Conservation (phyloP, 2,329 filamentous ascomycete genomes). For the Ceratocystis papillata region DNA sequence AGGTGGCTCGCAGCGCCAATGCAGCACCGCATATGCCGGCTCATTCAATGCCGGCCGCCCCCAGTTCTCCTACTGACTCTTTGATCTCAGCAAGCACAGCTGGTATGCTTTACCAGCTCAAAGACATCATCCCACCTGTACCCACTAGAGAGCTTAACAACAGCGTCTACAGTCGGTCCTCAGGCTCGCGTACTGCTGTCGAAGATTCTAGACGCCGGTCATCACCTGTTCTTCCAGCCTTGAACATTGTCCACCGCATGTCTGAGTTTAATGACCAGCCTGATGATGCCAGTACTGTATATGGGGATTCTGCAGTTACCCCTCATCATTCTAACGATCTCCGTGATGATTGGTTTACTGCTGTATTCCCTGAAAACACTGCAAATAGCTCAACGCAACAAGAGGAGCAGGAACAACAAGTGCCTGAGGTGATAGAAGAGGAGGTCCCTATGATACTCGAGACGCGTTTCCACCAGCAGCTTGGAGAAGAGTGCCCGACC, state of each 20-base stretch:
- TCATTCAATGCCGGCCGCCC: not conserved
- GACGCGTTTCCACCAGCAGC: conserved; percentile 43
- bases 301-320: conserved; percentile 44
- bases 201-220: conserved; percentile 37
- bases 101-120: conserved; percentile 31
- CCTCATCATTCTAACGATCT: conserved; percentile 38
- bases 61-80: conserved; percentile 25
- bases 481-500: conserved; percentile 48
- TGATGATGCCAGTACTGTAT: conserved; percentile 37
- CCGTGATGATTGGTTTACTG: conserved; percentile 29
- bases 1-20: conserved; percentile 22
- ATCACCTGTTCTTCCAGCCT: conserved; percentile 40
- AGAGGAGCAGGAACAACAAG: conserved; percentile 6
- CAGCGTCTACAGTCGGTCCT: not conserved
- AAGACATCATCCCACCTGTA: conserved; percentile 30
- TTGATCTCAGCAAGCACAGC: conserved; percentile 33
- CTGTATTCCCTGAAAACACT: conserved; percentile 4
- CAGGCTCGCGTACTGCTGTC: conserved; percentile 27
- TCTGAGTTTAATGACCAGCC: conserved; percentile 33
- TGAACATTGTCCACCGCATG: conserved; percentile 29
- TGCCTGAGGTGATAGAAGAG: conserved; percentile 36
- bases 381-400: not conserved
- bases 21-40: conserved; percentile 28
- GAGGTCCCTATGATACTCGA: conserved; percentile 17
- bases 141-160: conserved; percentile 17